These are phyloP conservation scores for Eragrostis tef DNA, from an alignment of 202 grass and related monocot genomes.

Conservation along the genomic window DNA sequence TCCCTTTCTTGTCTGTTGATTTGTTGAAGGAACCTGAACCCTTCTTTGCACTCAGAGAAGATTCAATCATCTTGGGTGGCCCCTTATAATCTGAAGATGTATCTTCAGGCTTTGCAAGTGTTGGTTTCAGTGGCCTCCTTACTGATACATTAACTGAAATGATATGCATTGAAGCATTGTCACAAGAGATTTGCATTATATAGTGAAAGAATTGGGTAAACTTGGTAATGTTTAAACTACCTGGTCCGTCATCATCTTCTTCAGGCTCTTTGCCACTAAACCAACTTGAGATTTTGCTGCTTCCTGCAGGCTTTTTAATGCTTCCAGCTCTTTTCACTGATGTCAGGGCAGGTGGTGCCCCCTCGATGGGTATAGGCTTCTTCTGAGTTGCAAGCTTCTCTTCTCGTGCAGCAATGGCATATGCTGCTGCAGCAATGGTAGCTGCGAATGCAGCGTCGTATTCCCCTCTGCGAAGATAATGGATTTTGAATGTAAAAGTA, in stretches of 20 bases:
- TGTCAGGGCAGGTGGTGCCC: not conserved
- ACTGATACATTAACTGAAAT: constrained; percentile 62
- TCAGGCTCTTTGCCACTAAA: constrained; percentile 66
- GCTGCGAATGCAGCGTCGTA: constrained; percentile 52
- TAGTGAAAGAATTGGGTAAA: not conserved
- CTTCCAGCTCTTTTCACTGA: constrained; percentile 45
- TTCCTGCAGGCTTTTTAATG: constrained; percentile 54
- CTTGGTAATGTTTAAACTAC: constrained; percentile 25
- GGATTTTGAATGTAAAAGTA: constrained; percentile 86
- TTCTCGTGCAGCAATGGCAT: constrained; percentile 62
- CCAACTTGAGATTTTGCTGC: constrained; percentile 69
- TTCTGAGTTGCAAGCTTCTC: constrained; percentile 51
- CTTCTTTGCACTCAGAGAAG: constrained; percentile 56
- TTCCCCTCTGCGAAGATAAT: constrained; percentile 70
- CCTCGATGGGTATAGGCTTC: constrained; percentile 27
- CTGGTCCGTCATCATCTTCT: constrained; percentile 54
- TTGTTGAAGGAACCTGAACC: constrained; percentile 59
- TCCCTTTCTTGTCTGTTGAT: constrained; percentile 55
- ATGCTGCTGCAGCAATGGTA: constrained; percentile 70
- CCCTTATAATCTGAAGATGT: constrained; percentile 41
- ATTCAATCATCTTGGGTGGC: constrained; percentile 48
- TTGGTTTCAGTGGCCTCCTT: constrained; percentile 50
- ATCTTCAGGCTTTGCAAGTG: constrained; percentile 24
- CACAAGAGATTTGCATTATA: constrained; percentile 24
- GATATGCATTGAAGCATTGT: not conserved